phyloP scores from a whole-genome alignment of 2,329 filamentous ascomycete genomes.

The Neospermospora avenae region DNA sequence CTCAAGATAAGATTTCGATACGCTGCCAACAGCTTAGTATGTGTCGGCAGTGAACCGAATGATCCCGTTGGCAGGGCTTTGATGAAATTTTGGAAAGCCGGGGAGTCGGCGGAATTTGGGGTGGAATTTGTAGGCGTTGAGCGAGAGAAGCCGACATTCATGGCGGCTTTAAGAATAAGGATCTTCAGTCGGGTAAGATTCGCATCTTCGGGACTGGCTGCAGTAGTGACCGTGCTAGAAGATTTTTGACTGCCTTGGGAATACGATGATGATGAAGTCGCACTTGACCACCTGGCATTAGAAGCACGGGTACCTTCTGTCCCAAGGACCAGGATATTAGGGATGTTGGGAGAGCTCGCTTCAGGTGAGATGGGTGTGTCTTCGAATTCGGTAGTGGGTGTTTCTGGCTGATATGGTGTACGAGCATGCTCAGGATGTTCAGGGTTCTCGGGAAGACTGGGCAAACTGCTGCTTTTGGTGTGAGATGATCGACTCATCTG shows the following conservation, averaged over 20 bases:
- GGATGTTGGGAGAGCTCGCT: slow-evolving; percentile 69
- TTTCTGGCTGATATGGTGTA: slow-evolving; percentile 63
- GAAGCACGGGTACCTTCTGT: slow-evolving; percentile 59
- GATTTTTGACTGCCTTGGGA: slow-evolving; percentile 66
- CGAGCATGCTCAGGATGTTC: slow-evolving; percentile 29
- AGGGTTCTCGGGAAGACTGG: slow-evolving; percentile 47
- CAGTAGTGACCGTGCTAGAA: slow-evolving; percentile 70
- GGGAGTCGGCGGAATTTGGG: slow-evolving; percentile 41
- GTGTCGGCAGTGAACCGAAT: slow-evolving; percentile 71
- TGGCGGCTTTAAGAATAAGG: slow-evolving; percentile 78
- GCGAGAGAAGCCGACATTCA: slow-evolving; percentile 77
- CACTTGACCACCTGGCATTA: slow-evolving; percentile 76
- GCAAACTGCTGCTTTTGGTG: slow-evolving; percentile 41
- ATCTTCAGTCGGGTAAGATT: slow-evolving; percentile 76
- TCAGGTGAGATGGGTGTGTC: slow-evolving; percentile 83
- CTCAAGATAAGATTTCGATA: slow-evolving; percentile 78
- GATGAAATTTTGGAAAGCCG: slow-evolving; percentile 69
- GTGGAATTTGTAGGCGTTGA: slow-evolving; percentile 36
- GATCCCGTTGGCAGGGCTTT: slow-evolving; percentile 71
- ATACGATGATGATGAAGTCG: slow-evolving; percentile 75
- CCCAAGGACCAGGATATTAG: slow-evolving; percentile 85
- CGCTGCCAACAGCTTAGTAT: slow-evolving; percentile 67
- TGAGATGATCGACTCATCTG: slow-evolving; percentile 43
- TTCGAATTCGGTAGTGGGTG: slow-evolving; percentile 92
- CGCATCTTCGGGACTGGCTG: slow-evolving; percentile 62